phyloP scores from a whole-genome alignment of 345 rosid genomes.

The Eucalyptus regnans region DNA sequence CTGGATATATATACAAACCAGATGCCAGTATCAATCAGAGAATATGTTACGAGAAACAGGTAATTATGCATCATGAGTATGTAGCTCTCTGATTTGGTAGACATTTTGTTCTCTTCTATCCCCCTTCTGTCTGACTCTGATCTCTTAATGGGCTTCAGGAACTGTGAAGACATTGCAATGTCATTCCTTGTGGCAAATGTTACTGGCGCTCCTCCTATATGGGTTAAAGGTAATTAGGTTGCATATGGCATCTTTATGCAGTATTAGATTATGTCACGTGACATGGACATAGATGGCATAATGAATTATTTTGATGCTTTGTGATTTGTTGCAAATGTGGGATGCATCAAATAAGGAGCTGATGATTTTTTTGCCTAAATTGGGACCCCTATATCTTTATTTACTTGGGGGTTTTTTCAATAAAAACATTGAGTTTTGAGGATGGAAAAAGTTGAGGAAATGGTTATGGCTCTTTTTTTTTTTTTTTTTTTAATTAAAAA shows the following conservation, averaged over 20 bases:
- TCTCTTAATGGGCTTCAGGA: constrained; percentile 28
- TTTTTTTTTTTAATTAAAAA: neutral
- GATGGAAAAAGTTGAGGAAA: neutral
- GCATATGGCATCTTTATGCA: neutral
- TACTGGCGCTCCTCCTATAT: constrained; percentile 80
- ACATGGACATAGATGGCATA: neutral
- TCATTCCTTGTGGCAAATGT: constrained; percentile 94
- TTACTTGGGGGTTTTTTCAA: neutral
- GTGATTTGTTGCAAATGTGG: neutral
- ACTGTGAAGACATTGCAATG: constrained; percentile 99
- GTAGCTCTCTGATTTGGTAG: neutral
- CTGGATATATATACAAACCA: constrained; percentile 64
- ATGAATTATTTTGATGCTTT: neutral
- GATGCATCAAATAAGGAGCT: neutral
- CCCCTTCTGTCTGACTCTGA: neutral
- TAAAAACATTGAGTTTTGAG: neutral
- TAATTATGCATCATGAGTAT: constrained; percentile 8
- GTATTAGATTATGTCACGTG: neutral
- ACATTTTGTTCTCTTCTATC: constrained; percentile 2
- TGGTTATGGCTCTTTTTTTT: neutral
- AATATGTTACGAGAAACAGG: constrained; percentile 64
- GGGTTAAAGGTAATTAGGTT: constrained; percentile 73
- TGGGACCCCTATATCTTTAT: neutral
- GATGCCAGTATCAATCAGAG: constrained; percentile 81
- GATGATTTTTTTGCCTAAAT: neutral